Percentiles rank a stretch among this genome's conserved stretches.
These are phyloP conservation scores for Gossypium schwendimanii DNA, from an alignment of 441 rosid species.

Conservation along the genomic window DNA sequence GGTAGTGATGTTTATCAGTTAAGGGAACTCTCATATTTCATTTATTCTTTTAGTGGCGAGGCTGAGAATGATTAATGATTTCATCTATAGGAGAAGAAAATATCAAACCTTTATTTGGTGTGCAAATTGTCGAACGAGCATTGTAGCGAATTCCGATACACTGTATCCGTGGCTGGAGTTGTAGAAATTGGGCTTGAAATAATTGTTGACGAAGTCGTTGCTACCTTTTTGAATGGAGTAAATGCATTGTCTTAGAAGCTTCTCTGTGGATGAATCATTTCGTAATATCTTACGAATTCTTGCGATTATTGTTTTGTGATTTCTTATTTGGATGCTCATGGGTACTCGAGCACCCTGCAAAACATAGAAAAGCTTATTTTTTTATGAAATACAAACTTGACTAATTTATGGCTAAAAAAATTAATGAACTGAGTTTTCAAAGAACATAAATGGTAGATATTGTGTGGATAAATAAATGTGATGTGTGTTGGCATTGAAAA, in stretches of 20 bases:
- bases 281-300: background rate
- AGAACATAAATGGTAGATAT: too few relatives aligned
- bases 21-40: too few relatives aligned
- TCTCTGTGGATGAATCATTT: background rate
- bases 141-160: background rate
- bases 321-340: background rate
- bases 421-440: too few relatives aligned
- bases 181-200: background rate
- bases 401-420: too few relatives aligned
- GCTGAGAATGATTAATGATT: too few relatives aligned
- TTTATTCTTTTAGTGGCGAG: too few relatives aligned
- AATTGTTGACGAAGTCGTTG: background rate
- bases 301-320: background rate
- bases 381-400: too few relatives aligned
- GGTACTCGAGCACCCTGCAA: background rate
- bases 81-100: too few relatives aligned
- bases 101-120: background rate
- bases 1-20: background rate
- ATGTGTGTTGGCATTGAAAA: too few relatives aligned
- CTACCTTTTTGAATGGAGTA: background rate
- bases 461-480: too few relatives aligned
- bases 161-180: background rate
- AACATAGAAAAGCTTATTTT: background rate
- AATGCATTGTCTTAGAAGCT: background rate
- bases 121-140: background rate